Base-by-base conservation (phyloP, 345 rosid species). In the Citrus cavaleriei region DNA sequence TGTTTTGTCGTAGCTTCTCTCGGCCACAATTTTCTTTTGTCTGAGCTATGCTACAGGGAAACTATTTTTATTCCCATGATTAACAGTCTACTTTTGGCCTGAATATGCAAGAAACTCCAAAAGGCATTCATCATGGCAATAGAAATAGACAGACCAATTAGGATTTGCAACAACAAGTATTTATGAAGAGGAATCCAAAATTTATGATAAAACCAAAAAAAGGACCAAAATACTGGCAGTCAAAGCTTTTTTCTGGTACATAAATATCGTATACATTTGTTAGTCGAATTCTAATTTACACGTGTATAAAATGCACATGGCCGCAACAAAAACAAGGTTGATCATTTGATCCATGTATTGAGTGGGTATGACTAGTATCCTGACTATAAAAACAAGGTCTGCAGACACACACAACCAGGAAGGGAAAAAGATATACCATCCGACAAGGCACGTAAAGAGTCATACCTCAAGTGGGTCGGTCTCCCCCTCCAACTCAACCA, bases 401-500 rank as follows among this genome's bases (percentile, higher is more conserved):
- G 65, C 14, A 58, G 22, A n/a, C 64, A 6, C n/a, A 30, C 22
- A 54, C 4, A 54, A 54, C 21, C 58, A 27, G 4, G 28, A 24
- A 59, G 3, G 24, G 55, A 9, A 27, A 65, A 22, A 65, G 5
- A 72, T 16, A 12, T 22, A 32, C 18, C 27, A 70, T 25, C 59
- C 18, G 28, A 70, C 22, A 38, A 22, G 40, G 34, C 32, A 25
- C n/a, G 4, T 49, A 24, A 74, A 57, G 8, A 74, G 55, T 22
- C 58, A 46, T 75, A 95, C 93, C 97, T 92, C 97, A 12, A 93
- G 93, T 5, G 97, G 96, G 65, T 93, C 98, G 38, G 93, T 92
- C 83, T 93, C 97, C 0, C 97, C 95, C 84, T 95, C 96, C 81
- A 95, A 83, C 90, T 91, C 90, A 37, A 93, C 99, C 96, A 92